Conservation (phyloP, 495 filamentous ascomycete species). For the Xylaria bambusicola region DNA sequence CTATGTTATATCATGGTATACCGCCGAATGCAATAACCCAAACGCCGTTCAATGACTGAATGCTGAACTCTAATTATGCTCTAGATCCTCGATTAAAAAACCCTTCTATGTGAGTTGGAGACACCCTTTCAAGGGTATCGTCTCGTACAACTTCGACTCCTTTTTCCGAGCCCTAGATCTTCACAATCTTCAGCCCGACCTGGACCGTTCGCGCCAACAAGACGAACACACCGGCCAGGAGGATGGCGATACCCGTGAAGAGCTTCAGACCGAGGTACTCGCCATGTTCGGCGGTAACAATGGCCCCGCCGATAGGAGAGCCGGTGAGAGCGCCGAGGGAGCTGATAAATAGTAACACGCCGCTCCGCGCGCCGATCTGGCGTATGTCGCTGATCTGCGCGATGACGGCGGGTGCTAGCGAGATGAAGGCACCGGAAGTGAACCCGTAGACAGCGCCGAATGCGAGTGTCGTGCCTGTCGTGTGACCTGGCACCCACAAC, state of each 20-base stretch:
- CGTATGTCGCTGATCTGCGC: conserved; percentile 73
- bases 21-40: conserved; percentile 5
- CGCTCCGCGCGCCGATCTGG: conserved; percentile 73
- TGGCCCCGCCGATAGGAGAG: conserved; percentile 71
- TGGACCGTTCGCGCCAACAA: conserved; percentile 44
- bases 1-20: neutral
- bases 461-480: conserved; percentile 63
- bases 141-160: neutral
- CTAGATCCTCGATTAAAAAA: too few relatives aligned
- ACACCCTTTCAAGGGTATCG: too few relatives aligned
- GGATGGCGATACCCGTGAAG: conserved; percentile 65
- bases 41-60: neutral
- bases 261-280: conserved; percentile 62
- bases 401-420: conserved; percentile 56
- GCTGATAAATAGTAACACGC: conserved; percentile 63
- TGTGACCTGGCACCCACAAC: conserved; percentile 63
- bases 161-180: conserved; percentile 28
- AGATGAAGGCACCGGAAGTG: conserved; percentile 70
- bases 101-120: too few relatives aligned
- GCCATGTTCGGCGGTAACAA: conserved; percentile 58
- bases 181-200: conserved; percentile 42
- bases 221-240: conserved; percentile 53
- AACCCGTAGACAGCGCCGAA: conserved; percentile 73
- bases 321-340: conserved; percentile 68
- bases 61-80: too few relatives aligned